Conservation (phyloP, 2,329 filamentous ascomycete species). For the Ambrosiella beaveri region DNA sequence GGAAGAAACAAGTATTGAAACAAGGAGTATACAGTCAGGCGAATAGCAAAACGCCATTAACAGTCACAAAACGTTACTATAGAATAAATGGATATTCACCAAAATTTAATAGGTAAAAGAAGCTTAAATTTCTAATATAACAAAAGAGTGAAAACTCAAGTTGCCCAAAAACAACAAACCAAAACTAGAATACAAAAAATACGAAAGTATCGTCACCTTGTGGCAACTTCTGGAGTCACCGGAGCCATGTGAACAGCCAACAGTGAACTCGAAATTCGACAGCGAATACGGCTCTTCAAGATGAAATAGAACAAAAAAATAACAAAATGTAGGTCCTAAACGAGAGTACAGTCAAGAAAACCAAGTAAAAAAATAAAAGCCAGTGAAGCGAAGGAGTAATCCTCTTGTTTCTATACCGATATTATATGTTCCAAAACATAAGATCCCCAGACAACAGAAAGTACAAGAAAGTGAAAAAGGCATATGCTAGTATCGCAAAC, state of each 20-base stretch:
- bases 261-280: not conserved
- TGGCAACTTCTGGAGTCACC: not conserved
- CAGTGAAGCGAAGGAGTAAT: not conserved
- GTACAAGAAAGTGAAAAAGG: not conserved
- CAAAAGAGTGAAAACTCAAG: not conserved
- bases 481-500: not conserved
- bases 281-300: not conserved
- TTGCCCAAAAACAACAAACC: not conserved
- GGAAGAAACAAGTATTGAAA: not conserved
- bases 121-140: not conserved
- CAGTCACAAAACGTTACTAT: not conserved
- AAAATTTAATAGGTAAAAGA: not conserved
- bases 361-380: not conserved
- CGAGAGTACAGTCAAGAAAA: not conserved
- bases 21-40: too few species aligned
- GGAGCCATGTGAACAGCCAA: not conserved
- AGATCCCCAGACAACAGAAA: not conserved
- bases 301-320: constrained; percentile 1
- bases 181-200: not conserved
- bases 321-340: not conserved
- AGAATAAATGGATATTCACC: not conserved
- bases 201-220: not conserved
- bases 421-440: not conserved
- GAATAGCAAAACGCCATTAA: too few species aligned
- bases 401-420: constrained; percentile 3